Base-by-base conservation (phyloP, 83 land plant species). In the Picea engelmannii region DNA sequence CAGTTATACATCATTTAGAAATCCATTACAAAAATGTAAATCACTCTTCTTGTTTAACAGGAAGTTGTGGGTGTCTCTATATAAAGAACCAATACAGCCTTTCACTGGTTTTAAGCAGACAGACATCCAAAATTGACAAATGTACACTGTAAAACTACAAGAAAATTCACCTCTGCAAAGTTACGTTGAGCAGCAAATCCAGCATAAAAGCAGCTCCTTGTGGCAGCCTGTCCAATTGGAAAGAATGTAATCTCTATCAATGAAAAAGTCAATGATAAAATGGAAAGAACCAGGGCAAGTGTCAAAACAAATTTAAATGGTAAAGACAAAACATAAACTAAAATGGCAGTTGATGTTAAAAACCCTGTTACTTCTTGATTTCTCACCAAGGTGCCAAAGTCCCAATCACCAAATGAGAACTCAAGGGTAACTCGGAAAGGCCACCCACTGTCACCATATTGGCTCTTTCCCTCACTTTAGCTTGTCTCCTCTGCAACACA, bases 161-260 rank as follows among this genome's bases (percentile, higher is more conserved):
- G 47, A 42, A 63, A 44, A 35, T 64, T 85, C 80, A 97, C 99
- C 95, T 98, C 99, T 49, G 99, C 99, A 93, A 94, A 98, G 76
- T 98, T 98, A 66, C 98, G 94, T 65, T 93, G 91, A 11, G 96
- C 93, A 80, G 99, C 99, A 95, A 98, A 96, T 40, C 98, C 98
- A n/a, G 99, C 99, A 91, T 89, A 94, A 83, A 98, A 98, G 79
- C 99, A 98, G 82, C 97, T 98, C 81, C 94, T 91, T 2, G 99
- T 98, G 64, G 99, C 94, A 81, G 99, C 96, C 99, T 98, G 93
- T 10, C 62, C 64, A 76, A 35, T 40, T 58, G 40, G 11, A 59
- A 78, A 27, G 66, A 62, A 78, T 59, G n/a, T 16, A 13, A 59
- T 27, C n/a, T 58, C 65, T 27, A 61, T 25, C 55, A 78, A 60